phyloP scores from a whole-genome alignment of 371 early-diverging fungal species.

The Umbelopsis sp. region DNA sequence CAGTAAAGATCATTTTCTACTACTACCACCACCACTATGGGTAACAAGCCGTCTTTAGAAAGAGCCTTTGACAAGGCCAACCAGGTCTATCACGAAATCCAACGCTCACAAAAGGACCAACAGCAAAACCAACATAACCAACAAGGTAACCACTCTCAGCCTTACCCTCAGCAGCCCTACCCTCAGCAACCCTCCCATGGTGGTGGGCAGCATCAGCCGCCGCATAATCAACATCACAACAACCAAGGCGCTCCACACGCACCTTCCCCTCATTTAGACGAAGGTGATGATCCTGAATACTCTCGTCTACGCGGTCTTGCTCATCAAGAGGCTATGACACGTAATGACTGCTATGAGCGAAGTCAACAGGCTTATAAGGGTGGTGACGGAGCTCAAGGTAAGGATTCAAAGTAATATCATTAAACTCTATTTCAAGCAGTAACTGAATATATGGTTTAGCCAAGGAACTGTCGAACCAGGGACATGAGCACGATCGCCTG shows the following conservation, averaged over 20 bases:
- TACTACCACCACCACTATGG: background rate
- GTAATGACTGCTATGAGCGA: conserved; percentile 44
- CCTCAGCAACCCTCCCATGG: conserved; percentile 5
- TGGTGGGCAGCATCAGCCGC: conserved; percentile 15
- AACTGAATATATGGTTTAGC: conserved; percentile 25
- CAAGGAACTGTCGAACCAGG: conserved; percentile 57
- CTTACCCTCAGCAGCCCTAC: conserved; percentile 23
- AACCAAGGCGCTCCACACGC: conserved; percentile 1
- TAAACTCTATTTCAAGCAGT: background rate
- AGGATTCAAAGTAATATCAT: background rate
- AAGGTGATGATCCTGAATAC: conserved; percentile 44
- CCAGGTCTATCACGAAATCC: background rate
- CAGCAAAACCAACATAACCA: background rate
- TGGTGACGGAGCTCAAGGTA: conserved; percentile 49
- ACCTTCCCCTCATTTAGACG: conserved; percentile 17
- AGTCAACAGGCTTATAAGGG: conserved; percentile 50
- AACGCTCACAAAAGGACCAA: background rate
- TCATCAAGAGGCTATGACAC: conserved; percentile 45
- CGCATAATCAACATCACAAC: conserved; percentile 25
- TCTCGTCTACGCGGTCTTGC: conserved; percentile 39
- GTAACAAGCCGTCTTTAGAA: conserved; percentile 11
- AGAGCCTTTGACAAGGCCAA: conserved; percentile 1
- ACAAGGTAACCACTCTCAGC: background rate
- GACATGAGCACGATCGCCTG: conserved; percentile 50
- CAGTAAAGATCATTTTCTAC: no score